A percentile compares a stretch with the other conserved stretches of the same genome.
Conservation (phyloP, 495 filamentous ascomycete species). For the Aspergillus saccharolyticus region DNA sequence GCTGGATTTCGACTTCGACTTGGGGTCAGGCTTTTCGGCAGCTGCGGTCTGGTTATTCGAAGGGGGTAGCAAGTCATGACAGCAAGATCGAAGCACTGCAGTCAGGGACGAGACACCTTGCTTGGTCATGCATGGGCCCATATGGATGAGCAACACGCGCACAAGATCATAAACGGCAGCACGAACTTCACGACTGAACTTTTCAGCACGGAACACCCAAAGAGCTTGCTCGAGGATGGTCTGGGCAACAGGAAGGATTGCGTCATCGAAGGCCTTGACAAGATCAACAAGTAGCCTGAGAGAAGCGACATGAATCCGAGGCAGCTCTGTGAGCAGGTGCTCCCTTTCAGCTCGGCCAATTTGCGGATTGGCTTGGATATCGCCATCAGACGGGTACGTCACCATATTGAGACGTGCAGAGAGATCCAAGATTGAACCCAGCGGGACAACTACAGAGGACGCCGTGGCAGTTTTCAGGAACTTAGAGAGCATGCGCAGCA, state of each 20-base stretch:
- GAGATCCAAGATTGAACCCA: slow-evolving; percentile 61
- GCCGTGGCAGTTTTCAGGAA: slow-evolving; percentile 58
- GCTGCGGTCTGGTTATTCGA: slow-evolving; percentile 29
- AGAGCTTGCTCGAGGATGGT: slow-evolving; percentile 61
- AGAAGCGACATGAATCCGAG: slow-evolving; percentile 65
- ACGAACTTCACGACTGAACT: slow-evolving; percentile 52
- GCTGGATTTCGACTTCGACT: slow-evolving; percentile 32
- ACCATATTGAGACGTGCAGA: slow-evolving; percentile 64
- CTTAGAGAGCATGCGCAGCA: slow-evolving; percentile 51
- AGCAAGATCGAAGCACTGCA: slow-evolving; percentile 54
- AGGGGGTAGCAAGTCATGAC: slow-evolving; percentile 56
- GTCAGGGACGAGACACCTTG: slow-evolving; percentile 53
- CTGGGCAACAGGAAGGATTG: slow-evolving; percentile 49
- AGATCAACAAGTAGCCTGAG: slow-evolving; percentile 54
- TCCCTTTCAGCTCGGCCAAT: slow-evolving; percentile 75
- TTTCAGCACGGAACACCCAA: slow-evolving; percentile 63
- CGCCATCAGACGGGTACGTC: slow-evolving; percentile 46
- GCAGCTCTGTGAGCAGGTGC: slow-evolving; percentile 62
- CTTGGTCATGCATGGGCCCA: slow-evolving; percentile 61
- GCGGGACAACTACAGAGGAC: slow-evolving; percentile 53
- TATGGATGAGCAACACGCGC: slow-evolving; percentile 49
- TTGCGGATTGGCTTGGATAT: slow-evolving; percentile 54
- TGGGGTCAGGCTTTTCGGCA: slow-evolving; percentile 24
- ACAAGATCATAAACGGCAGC: slow-evolving; percentile 54
- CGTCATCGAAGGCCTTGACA: slow-evolving; percentile 48